phyloP scores from a whole-genome alignment of 106 monocot genomes.

The Dendrobium catenatum region DNA sequence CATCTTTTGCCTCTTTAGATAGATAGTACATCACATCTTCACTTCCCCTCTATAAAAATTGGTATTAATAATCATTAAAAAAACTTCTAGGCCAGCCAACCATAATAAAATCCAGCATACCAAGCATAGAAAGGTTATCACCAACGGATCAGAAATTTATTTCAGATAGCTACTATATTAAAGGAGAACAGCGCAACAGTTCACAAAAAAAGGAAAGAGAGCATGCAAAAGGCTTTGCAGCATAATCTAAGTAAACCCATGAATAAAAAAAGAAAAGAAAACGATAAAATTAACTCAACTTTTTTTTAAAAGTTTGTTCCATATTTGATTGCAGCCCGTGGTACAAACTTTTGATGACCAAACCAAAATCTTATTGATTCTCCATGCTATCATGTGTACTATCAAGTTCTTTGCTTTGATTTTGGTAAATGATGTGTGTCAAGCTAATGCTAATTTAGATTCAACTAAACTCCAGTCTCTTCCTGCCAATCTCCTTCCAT shows the following conservation, averaged over 20 bases:
- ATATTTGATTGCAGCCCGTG: neutral
- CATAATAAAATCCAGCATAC: neutral
- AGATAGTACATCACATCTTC: constrained; percentile 95
- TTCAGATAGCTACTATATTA: neutral
- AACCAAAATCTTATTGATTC: neutral
- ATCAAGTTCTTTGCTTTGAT: too few species aligned
- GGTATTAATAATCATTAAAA: neutral
- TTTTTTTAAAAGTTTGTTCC: neutral
- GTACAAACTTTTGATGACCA: neutral
- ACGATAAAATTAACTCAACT: too few species aligned
- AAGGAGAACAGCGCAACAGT: neutral
- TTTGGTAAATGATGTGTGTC: too few species aligned
- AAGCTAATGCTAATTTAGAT: too few species aligned
- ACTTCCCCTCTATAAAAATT: constrained; percentile 78
- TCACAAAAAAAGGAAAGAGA: neutral
- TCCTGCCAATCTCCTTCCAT: too few species aligned
- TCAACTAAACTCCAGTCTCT: too few species aligned
- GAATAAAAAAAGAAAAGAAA: neutral
- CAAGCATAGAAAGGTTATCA: neutral
- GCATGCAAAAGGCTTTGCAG: neutral
- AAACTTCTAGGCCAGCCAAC: neutral
- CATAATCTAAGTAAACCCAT: neutral
- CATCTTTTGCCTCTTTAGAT: constrained; percentile 62
- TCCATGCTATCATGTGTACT: too few species aligned
- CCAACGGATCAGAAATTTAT: neutral